These are phyloP conservation scores for Neonectria magnoliae DNA, from an alignment of 2,329 filamentous ascomycete genomes.

Conservation along the genomic window DNA sequence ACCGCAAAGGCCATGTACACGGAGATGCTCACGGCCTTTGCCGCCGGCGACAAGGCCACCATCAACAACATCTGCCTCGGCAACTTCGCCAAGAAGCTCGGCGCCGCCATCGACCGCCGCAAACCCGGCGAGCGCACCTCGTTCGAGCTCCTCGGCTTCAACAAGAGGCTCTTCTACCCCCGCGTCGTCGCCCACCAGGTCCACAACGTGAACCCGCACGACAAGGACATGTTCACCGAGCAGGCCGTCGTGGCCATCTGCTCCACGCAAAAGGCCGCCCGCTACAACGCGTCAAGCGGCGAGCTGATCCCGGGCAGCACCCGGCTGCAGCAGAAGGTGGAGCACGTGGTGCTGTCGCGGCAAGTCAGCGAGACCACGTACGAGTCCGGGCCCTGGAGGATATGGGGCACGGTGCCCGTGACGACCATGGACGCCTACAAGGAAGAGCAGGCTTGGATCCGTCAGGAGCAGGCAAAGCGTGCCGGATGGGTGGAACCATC, in stretches of 20 bases:
- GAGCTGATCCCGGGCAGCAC: conserved; percentile 57
- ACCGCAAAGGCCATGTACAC: conserved; percentile 69
- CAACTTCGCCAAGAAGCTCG: conserved; percentile 62
- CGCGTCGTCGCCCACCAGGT: conserved; percentile 66
- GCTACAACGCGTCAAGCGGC: conserved; percentile 51
- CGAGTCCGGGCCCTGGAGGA: conserved; percentile 64
- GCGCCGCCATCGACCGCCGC: conserved; percentile 63
- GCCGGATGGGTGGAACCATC: conserved; percentile 46
- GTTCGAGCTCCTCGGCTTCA: conserved; percentile 67
- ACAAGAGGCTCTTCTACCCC: conserved; percentile 52
- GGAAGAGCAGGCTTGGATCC: conserved; percentile 49
- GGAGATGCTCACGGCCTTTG: conserved; percentile 70
- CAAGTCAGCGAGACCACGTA: conserved; percentile 57
- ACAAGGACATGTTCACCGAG: conserved; percentile 52
- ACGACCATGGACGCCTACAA: conserved; percentile 57
- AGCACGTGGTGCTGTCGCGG: conserved; percentile 72
- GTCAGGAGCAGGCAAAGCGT: conserved; percentile 47
- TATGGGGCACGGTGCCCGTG: conserved; percentile 71
- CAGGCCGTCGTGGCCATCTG: conserved; percentile 69
- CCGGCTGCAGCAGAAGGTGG: conserved; percentile 64
- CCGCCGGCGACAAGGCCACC: conserved; percentile 62
- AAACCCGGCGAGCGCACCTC: conserved; percentile 54
- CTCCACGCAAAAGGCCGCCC: conserved; percentile 64
- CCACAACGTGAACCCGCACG: conserved; percentile 55
- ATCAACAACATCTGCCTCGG: conserved; percentile 64